Percentiles rank a stretch among this genome's conserved stretches.
Conservation (phyloP, 495 filamentous ascomycete species). For the Aspergillus nidulans region DNA sequence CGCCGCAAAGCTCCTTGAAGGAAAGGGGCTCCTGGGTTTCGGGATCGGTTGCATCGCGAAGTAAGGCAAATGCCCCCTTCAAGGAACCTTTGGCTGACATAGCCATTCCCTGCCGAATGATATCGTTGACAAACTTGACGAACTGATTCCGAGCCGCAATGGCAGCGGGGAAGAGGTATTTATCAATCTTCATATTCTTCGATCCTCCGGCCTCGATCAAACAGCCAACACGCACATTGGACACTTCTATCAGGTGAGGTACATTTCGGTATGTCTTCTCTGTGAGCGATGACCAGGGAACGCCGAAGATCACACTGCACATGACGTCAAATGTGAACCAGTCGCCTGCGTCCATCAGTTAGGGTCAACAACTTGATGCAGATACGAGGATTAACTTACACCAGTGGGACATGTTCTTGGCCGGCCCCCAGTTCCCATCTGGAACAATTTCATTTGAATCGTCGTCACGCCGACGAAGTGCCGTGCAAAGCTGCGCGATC, state of each 20-base stretch:
- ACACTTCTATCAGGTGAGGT: not conserved
- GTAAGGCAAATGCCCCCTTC: constrained; percentile 57
- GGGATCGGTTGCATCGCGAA: constrained; percentile 55
- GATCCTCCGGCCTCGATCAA: not conserved
- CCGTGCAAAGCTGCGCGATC: not conserved
- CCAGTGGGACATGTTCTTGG: not conserved
- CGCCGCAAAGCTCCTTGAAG: constrained; percentile 54
- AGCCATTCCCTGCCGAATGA: constrained; percentile 22
- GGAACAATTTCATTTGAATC: not conserved
- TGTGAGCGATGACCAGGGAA: not conserved
- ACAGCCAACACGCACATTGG: not conserved
- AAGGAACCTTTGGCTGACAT: constrained; percentile 34
- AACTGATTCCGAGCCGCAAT: constrained; percentile 3
- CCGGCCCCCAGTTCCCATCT: not conserved
- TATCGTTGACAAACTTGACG: constrained; percentile 33
- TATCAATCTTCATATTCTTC: not conserved
- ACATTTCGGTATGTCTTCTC: not conserved
- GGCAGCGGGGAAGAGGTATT: constrained; percentile 5
- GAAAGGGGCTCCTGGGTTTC: constrained; percentile 55
- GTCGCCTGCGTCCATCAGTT: constrained; percentile 27
- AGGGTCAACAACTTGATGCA: not conserved
- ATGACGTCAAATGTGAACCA: constrained; percentile 13
- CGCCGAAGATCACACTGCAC: not conserved
- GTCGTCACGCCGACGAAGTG: not conserved
- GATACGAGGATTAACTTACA: not conserved